These are phyloP conservation scores for Rhizoclosmatium sp. DNA, from an alignment of 192 early-diverging fungal species.

Conservation along the genomic window DNA sequence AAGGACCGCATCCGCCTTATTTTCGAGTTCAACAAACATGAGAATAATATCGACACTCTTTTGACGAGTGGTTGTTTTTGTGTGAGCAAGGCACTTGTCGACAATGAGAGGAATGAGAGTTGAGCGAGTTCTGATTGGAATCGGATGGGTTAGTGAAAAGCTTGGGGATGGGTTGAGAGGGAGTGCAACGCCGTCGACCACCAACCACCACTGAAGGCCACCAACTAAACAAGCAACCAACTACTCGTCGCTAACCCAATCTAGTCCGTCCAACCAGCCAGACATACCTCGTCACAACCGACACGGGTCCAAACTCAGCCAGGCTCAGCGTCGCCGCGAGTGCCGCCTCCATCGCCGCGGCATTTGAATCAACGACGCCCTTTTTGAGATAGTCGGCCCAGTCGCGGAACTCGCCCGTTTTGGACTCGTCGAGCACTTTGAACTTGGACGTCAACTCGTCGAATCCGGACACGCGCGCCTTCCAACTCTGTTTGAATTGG, in stretches of 20 bases:
- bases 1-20: conserved; percentile 77
- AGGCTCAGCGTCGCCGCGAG: conserved; percentile 77
- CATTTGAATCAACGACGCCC: conserved; percentile 86
- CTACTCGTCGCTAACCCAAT: too few species aligned
- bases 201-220: not conserved
- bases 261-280: not conserved
- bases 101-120: conserved; percentile 78
- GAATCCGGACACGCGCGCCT: conserved; percentile 87
- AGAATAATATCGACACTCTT: conserved; percentile 83
- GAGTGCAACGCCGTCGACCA: not conserved
- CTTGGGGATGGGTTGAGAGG: not conserved
- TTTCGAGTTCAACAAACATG: conserved; percentile 88
- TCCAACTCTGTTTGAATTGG: conserved; percentile 78
- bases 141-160: not conserved
- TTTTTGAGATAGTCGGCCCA: conserved; percentile 80
- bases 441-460: conserved; percentile 79
- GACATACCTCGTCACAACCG: conserved; percentile 67
- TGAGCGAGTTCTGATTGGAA: conserved; percentile 64
- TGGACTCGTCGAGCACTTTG: conserved; percentile 67
- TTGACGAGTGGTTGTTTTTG: conserved; percentile 80
- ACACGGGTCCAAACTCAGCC: conserved; percentile 77
- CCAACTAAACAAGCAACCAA: too few species aligned
- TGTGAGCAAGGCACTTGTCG: conserved; percentile 87
- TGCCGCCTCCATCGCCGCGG: conserved; percentile 89
- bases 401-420: conserved; percentile 70